These are phyloP conservation scores for Russula dissimulans DNA, from an alignment of 768 basidiomycete genomes.

Conservation along the genomic window DNA sequence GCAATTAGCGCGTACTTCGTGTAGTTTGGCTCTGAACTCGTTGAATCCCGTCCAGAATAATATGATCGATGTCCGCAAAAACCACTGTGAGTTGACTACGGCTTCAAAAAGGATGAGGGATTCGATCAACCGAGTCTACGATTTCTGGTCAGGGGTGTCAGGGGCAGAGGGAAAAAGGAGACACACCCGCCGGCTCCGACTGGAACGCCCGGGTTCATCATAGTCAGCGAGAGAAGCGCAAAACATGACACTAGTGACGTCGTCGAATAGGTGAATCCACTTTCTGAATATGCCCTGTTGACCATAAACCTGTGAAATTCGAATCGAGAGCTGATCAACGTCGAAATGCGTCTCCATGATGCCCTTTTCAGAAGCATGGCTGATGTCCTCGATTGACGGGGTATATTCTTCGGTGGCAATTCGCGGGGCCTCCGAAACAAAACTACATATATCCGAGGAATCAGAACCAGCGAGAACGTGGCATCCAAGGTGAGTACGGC, in stretches of 20 bases:
- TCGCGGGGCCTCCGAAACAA: constrained; percentile 73
- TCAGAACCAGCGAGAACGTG: neutral
- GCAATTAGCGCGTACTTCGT: constrained; percentile 24
- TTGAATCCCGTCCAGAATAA: constrained; percentile 37
- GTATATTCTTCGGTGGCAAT: constrained; percentile 72
- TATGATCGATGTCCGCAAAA: constrained; percentile 33
- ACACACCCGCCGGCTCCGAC: too few relatives aligned
- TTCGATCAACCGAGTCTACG: constrained; percentile 38
- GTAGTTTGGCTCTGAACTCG: constrained; percentile 42
- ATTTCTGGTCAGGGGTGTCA: neutral
- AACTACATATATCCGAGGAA: constrained; percentile 40
- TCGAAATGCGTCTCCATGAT: constrained; percentile 30
- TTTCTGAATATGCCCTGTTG: constrained; percentile 43
- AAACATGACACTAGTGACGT: constrained; percentile 62
- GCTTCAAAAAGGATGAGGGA: constrained; percentile 42
- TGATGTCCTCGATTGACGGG: constrained; percentile 76
- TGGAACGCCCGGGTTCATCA: constrained; percentile 37
- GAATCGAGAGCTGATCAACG: constrained; percentile 18
- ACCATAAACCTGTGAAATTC: constrained; percentile 71
- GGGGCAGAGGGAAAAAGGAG: constrained; percentile 21
- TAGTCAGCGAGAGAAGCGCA: constrained; percentile 67
- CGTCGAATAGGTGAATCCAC: constrained; percentile 49
- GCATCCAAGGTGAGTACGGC: neutral
- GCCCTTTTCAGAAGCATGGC: constrained; percentile 66
- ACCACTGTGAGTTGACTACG: constrained; percentile 46